A percentile compares a stretch with the other conserved stretches of the same genome.
phyloP scores from a whole-genome alignment of 768 basidiomycete genomes.

The Trametes punicea region DNA sequence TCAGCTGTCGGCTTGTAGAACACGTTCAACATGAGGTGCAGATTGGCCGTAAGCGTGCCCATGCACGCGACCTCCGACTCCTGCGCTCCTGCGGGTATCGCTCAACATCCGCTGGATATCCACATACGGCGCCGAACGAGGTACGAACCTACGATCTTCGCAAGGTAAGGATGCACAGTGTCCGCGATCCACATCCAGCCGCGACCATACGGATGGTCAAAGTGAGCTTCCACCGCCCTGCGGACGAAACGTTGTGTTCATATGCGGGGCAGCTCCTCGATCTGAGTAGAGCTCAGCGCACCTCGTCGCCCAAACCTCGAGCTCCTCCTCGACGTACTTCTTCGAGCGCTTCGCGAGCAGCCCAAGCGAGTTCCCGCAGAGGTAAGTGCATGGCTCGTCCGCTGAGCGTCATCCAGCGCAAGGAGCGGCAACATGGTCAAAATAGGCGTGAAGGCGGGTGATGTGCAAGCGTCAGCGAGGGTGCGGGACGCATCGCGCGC shows the following conservation, averaged over 20 bases:
- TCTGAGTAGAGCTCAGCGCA: slow-evolving; percentile 31
- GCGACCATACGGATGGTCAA: slow-evolving; percentile 78
- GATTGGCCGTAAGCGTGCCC: slow-evolving; percentile 91
- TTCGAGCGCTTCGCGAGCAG: slow-evolving; percentile 72
- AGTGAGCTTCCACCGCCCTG: slow-evolving; percentile 88
- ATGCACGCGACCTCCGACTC: slow-evolving; percentile 93
- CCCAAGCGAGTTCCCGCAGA: slow-evolving; percentile 96
- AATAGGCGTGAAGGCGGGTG: not conserved
- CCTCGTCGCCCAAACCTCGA: slow-evolving; percentile 79
- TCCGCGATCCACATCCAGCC: slow-evolving; percentile 82
- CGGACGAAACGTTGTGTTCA: not conserved
- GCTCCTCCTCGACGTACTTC: slow-evolving; percentile 73
- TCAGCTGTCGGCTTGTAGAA: slow-evolving; percentile 88
- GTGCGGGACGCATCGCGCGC: not conserved
- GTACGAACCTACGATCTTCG: slow-evolving; percentile 79
- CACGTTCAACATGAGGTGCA: slow-evolving; percentile 91
- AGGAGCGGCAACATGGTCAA: not conserved
- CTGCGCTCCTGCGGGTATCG: slow-evolving; percentile 59
- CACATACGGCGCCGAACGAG: not conserved
- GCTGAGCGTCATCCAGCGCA: slow-evolving; percentile 9
- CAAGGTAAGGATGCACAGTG: slow-evolving; percentile 67
- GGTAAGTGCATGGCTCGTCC: slow-evolving; percentile 61
- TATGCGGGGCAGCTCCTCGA: not conserved
- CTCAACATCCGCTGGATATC: not conserved
- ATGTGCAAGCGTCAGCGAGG: not conserved